Evolutionary conservation across 2,329 filamentous ascomycete species (phyloP).

Genomic region (Juglanconis juglandina): DNA sequence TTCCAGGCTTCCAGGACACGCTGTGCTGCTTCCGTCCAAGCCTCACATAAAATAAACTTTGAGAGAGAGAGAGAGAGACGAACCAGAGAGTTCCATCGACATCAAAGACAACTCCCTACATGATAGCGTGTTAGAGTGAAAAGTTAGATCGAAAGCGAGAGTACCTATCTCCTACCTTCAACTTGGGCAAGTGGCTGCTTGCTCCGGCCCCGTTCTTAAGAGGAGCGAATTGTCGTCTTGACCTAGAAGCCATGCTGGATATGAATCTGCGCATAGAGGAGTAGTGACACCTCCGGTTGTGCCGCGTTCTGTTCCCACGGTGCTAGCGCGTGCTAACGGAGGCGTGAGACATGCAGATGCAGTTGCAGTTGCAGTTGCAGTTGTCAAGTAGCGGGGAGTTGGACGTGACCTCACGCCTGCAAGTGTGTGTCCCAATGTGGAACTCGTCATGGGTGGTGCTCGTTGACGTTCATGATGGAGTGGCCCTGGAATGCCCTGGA

Average conservation of each 20-base stretch:
- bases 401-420: too few species aligned
- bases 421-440: too few species aligned
- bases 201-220: slow-evolving; percentile 37
- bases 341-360: too few species aligned
- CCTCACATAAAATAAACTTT: too few species aligned
- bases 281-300: neutral
- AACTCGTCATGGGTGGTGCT: neutral
- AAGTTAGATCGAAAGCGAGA: neutral
- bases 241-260: slow-evolving; percentile 39
- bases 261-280: slow-evolving; percentile 31
- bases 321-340: too few species aligned
- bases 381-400: too few species aligned
- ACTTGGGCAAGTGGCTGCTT: slow-evolving; percentile 36
- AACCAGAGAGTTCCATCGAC: slow-evolving; percentile 93
- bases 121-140: slow-evolving; percentile 2
- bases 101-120: slow-evolving; percentile 73
- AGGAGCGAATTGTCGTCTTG: slow-evolving; percentile 53
- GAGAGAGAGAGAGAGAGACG: slow-evolving; percentile 31
- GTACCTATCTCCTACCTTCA: slow-evolving; percentile 27
- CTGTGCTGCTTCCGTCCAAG: too few species aligned
- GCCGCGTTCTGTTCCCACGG: too few species aligned
- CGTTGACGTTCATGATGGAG: neutral
- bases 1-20: neutral
- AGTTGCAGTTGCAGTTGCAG: too few species aligned
- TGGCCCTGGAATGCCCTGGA: neutral